Base-by-base conservation (phyloP, 495 filamentous ascomycete species). In the Cenococcum geophilum region DNA sequence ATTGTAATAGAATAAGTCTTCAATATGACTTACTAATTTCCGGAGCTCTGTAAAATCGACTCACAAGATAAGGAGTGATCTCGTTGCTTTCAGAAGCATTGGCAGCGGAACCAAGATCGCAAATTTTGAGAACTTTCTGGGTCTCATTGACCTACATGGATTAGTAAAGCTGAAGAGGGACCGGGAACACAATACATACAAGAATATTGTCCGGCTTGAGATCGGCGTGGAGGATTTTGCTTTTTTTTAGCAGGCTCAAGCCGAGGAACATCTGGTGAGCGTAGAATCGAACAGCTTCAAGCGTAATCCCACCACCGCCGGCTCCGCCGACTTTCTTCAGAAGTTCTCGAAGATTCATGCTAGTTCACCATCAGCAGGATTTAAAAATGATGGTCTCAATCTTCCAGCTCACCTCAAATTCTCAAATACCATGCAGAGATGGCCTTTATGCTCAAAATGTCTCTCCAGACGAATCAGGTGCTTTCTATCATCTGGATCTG, bases 201-300 rank as follows among this genome's bases (percentile, higher is more conserved):
- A 98, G 78, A 35, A 98, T 88, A 68, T 98, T 98, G 81, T 98
- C 93, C 4, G 93, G 93, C 71, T 98, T 98, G 62, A 98, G 73
- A 77, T 98, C 93, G 1, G 92, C 92, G 70, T 98, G 93, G 40
- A 98, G 76, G 70, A 97, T 89, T 74, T 91, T 89, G 80, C 88
- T 92, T 70, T 90, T 91, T 64, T 90, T 86, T 70, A 98, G 80
- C 58, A 93, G 82, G 69, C 84, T 84, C 57, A 97, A 75, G 0
- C 89, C 90, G 35, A 91, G 80, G 73, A 98, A 97, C 73, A 97
- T 95, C 75, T 97, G 95, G 64, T 89, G 87, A 16, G 92, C 91
- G 69, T 96, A 98, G 18, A 83, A 84, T 58, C 89, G 83, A 42
- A 96, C 91, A 8, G 90, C 92, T 55, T 81, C 82, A 52, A 97